phyloP scores from a whole-genome alignment of 306 rosid genomes.

The Lathyrus sativus region DNA sequence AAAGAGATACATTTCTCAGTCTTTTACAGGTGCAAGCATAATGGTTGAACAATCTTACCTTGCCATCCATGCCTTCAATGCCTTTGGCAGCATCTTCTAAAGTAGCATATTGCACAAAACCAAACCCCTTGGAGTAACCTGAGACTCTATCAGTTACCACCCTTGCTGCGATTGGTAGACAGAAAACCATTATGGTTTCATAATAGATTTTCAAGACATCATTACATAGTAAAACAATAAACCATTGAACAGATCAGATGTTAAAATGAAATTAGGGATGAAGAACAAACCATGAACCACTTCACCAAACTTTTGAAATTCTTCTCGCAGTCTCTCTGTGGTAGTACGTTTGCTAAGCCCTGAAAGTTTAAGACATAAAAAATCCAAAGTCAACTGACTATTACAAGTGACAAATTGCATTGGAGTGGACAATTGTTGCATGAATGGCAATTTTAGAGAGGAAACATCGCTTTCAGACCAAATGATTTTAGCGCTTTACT shows the following conservation, averaged over 20 bases:
- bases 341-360: constrained; percentile 95
- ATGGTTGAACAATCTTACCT: constrained; percentile 53
- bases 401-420: not conserved
- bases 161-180: constrained; percentile 60
- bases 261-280: not conserved
- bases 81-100: constrained; percentile 85
- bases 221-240: constrained; percentile 6
- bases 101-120: constrained; percentile 83
- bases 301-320: constrained; percentile 84
- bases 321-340: constrained; percentile 65
- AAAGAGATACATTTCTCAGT: constrained; percentile 7
- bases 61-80: constrained; percentile 96
- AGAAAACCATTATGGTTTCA: not conserved
- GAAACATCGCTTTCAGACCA: constrained; percentile 10
- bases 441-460: not conserved
- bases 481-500: not conserved
- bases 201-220: constrained; percentile 19
- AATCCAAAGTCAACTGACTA: constrained; percentile 8
- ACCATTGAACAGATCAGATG: constrained; percentile 11
- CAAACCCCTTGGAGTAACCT: constrained; percentile 92
- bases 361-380: constrained; percentile 40
- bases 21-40: not conserved
- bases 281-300: constrained; percentile 64
- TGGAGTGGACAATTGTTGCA: constrained; percentile 3
- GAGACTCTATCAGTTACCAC: constrained; percentile 88